These are phyloP conservation scores for Vicia villosa DNA, from an alignment of 306 rosid species.

Conservation along the genomic window DNA sequence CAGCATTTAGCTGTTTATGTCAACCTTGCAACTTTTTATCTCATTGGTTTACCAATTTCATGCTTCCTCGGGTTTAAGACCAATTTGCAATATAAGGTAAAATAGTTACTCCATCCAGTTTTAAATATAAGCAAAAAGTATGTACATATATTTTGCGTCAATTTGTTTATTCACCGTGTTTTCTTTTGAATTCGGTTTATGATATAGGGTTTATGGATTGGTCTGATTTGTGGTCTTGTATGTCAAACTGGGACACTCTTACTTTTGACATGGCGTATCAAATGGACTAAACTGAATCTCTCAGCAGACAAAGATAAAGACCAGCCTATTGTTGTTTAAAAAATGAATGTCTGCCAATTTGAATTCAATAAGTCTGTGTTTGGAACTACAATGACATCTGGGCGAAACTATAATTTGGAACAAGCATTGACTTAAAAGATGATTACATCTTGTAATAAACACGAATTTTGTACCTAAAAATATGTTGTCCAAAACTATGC, in stretches of 20 bases:
- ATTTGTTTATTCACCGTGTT: background rate
- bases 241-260: conserved; percentile 59
- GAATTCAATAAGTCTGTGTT: background rate
- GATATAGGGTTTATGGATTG: conserved; percentile 85
- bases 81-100: conserved; percentile 63
- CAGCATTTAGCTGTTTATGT: conserved; percentile 67
- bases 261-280: conserved; percentile 38
- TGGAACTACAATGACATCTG: background rate
- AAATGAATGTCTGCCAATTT: background rate
- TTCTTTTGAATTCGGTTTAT: conserved; percentile 2
- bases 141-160: background rate
- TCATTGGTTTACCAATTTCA: conserved; percentile 69
- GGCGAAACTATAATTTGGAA: background rate
- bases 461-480: background rate
- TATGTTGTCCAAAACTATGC: no score
- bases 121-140: background rate
- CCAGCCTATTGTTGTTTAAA: conserved; percentile 14
- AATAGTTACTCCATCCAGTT: background rate
- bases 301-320: conserved; percentile 21
- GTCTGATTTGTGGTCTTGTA: conserved; percentile 64
- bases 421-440: background rate
- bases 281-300: conserved; percentile 52
- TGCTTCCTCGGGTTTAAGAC: conserved; percentile 60
- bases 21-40: conserved; percentile 68
- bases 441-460: background rate